These are phyloP conservation scores for Eucalyptus marginata DNA, from an alignment of 345 rosid species.

Conservation along the genomic window DNA sequence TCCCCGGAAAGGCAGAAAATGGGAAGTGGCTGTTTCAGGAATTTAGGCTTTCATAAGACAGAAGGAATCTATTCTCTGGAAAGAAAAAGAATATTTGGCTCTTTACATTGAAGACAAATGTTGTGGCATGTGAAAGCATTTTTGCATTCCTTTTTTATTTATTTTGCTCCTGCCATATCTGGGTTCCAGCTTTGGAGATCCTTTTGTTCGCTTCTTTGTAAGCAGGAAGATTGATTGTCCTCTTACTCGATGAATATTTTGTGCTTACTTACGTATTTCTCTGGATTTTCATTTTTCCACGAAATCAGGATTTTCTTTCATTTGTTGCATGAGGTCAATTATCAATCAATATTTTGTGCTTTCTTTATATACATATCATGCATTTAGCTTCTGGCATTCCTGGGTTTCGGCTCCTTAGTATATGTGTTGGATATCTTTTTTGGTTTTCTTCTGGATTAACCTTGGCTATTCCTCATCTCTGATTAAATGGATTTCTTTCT, in stretches of 20 bases:
- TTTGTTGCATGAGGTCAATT: not conserved
- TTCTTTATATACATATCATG: not conserved
- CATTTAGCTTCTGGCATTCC: not conserved
- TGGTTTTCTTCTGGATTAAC: not conserved
- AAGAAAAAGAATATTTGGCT: not conserved
- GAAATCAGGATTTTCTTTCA: not conserved
- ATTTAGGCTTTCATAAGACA: not conserved
- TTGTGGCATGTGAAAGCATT: not conserved
- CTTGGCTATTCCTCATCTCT: not conserved
- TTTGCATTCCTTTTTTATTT: not conserved
- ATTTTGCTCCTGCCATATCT: not conserved
- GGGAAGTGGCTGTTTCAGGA: not conserved
- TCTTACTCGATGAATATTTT: not conserved
- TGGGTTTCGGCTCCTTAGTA: not conserved
- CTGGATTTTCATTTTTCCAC: not conserved
- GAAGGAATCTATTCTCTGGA: not conserved
- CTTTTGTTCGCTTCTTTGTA: not conserved
- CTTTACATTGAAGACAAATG: not conserved
- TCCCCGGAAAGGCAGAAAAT: not conserved
- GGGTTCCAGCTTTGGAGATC: not conserved
- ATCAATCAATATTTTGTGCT: not conserved
- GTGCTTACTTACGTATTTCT: not conserved
- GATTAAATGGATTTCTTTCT: not conserved
- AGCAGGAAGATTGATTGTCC: not conserved
- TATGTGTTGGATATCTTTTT: not conserved